Conservation (phyloP, 2,329 filamentous ascomycete species). For the Colletotrichum coccodes region DNA sequence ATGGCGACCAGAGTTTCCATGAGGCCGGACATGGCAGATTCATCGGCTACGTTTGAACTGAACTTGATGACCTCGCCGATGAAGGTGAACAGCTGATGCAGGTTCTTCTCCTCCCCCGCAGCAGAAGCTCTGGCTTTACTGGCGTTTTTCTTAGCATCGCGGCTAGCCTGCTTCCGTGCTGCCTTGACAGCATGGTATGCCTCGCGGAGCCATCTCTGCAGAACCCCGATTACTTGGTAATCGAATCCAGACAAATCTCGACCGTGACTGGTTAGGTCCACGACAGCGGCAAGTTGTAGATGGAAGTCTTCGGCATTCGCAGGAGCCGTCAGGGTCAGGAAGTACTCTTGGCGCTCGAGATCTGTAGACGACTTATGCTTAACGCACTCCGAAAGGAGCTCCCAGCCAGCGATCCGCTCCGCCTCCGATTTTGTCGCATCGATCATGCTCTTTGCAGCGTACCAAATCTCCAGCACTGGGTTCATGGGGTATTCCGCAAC, state of each 20-base stretch:
- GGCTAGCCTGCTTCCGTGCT: constrained; percentile 60
- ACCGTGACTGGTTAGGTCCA: constrained; percentile 69
- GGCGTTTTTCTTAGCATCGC: constrained; percentile 48
- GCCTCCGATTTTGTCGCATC: constrained; percentile 63
- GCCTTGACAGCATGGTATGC: constrained; percentile 63
- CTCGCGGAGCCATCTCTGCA: constrained; percentile 69
- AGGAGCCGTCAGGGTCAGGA: constrained; percentile 67
- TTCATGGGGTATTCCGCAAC: constrained; percentile 69
- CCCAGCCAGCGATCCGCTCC: constrained; percentile 70
- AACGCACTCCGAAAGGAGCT: constrained; percentile 72
- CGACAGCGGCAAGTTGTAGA: constrained; percentile 71
- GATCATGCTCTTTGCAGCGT: constrained; percentile 73
- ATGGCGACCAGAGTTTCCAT: constrained; percentile 73
- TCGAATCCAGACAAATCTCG: constrained; percentile 74
- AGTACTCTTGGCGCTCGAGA: constrained; percentile 73
- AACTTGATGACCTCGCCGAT: constrained; percentile 79
- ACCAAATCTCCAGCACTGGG: constrained; percentile 72
- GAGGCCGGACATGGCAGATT: constrained; percentile 68
- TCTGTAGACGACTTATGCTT: constrained; percentile 72
- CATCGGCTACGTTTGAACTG: constrained; percentile 75
- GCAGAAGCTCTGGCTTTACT: constrained; percentile 51
- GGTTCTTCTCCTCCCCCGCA: constrained; percentile 67
- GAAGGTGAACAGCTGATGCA: constrained; percentile 72
- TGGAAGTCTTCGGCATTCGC: constrained; percentile 72
- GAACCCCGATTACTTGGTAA: constrained; percentile 71